These are phyloP conservation scores for Pseudopithomyces maydicus DNA, from an alignment of 2,329 filamentous ascomycete species.

Conservation along the genomic window DNA sequence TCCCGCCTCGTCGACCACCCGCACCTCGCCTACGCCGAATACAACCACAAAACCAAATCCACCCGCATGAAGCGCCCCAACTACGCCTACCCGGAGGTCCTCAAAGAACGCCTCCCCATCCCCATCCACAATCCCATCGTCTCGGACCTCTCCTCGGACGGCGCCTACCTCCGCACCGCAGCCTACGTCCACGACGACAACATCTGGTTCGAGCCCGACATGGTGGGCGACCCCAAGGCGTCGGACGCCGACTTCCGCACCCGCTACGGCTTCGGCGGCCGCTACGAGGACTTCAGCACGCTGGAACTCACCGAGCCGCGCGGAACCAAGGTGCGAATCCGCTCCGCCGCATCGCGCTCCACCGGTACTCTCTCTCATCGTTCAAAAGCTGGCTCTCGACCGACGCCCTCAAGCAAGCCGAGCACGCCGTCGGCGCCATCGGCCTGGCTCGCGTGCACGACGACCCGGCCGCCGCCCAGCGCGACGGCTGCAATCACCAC, in stretches of 20 bases:
- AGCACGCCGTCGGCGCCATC: slow-evolving; percentile 28
- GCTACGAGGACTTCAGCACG: slow-evolving; percentile 32
- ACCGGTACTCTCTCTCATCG: slow-evolving; percentile 25
- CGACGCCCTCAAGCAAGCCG: slow-evolving; percentile 18
- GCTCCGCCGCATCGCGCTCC: slow-evolving; percentile 26
- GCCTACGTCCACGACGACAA: slow-evolving; percentile 22
- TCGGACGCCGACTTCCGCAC: slow-evolving; percentile 16
- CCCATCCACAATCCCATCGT: slow-evolving; percentile 33
- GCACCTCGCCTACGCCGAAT: slow-evolving; percentile 36
- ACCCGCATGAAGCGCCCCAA: slow-evolving; percentile 39
- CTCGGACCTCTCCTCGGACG: slow-evolving; percentile 25
- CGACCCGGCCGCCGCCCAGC: slow-evolving; percentile 7
- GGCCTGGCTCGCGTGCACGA: slow-evolving; percentile 24
- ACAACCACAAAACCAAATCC: slow-evolving; percentile 23
- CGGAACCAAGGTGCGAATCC: slow-evolving; percentile 18
- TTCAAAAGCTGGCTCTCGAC: slow-evolving; percentile 18
- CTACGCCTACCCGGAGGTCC: slow-evolving; percentile 37
- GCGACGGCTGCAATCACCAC: slow-evolving; percentile 27
- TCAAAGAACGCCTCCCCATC: slow-evolving; percentile 29
- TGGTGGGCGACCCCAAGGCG: slow-evolving; percentile 30
- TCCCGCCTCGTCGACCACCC: slow-evolving; percentile 36
- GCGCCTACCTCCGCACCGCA: slow-evolving; percentile 23
- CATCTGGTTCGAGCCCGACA: slow-evolving; percentile 31
- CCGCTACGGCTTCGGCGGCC: slow-evolving; percentile 20
- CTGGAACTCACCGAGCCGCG: slow-evolving; percentile 29